phyloP scores from a whole-genome alignment of 2,329 filamentous ascomycete species.

The Paecilomyces sp. region DNA sequence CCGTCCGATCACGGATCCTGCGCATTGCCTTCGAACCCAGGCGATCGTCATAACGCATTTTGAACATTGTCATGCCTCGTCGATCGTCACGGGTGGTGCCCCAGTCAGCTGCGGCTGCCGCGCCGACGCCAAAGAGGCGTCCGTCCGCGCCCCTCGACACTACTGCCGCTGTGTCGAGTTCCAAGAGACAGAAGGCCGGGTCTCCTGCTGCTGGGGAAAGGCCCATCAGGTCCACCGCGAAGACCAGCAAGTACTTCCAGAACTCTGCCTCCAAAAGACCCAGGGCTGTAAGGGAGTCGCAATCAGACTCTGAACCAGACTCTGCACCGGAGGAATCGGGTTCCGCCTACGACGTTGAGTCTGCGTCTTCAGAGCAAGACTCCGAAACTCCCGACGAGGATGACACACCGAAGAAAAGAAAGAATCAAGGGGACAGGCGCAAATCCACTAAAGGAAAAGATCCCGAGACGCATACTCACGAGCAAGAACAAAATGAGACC shows the following conservation, averaged over 20 bases:
- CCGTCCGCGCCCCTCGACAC: slow-evolving; percentile 22
- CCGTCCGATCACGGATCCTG: neutral
- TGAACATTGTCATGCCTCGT: slow-evolving; percentile 23
- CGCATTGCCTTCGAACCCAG: neutral
- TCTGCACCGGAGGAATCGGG: slow-evolving; percentile 29
- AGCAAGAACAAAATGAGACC: slow-evolving; percentile 4
- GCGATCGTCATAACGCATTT: neutral
- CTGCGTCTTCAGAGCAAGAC: slow-evolving; percentile 2
- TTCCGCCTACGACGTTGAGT: slow-evolving; percentile 9
- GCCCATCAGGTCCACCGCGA: slow-evolving; percentile 31
- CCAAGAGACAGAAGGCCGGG: slow-evolving; percentile 24
- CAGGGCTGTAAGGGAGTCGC: slow-evolving; percentile 11
- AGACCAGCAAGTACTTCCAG: slow-evolving; percentile 47
- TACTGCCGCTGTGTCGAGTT: slow-evolving; percentile 15
- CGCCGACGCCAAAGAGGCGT: slow-evolving; percentile 25
- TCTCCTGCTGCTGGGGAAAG: slow-evolving; percentile 8
- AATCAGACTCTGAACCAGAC: slow-evolving; percentile 24
- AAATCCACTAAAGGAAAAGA: slow-evolving; percentile 10
- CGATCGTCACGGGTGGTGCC: slow-evolving; percentile 30
- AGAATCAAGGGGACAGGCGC: slow-evolving; percentile 13
- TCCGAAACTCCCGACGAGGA: slow-evolving; percentile 4
- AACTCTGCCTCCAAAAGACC: slow-evolving; percentile 27
- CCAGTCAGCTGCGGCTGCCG: slow-evolving; percentile 22
- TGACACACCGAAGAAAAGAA: slow-evolving; percentile 18
- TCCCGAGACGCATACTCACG: slow-evolving; percentile 2